A percentile compares a stretch with the other conserved stretches of the same genome.
Conservation (phyloP, 306 rosid genomes). For the Prinsepia uniflora region DNA sequence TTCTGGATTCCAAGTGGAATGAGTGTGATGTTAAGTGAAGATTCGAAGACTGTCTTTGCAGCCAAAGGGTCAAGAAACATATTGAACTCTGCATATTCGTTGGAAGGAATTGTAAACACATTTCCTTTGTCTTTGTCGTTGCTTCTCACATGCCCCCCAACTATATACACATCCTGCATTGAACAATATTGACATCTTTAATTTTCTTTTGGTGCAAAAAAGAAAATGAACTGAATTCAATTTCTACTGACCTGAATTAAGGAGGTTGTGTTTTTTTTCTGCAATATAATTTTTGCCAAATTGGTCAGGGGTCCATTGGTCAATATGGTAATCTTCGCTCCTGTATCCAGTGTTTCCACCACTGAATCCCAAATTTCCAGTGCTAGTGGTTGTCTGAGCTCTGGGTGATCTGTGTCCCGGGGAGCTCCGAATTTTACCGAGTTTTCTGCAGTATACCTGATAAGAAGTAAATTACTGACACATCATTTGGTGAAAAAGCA, state of each 20-base stretch:
- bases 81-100: slow-evolving; percentile 74
- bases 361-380: slow-evolving; percentile 72
- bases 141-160: slow-evolving; percentile 71
- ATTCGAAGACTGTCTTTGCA: slow-evolving; percentile 61
- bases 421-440: slow-evolving; percentile 59
- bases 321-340: slow-evolving; percentile 64
- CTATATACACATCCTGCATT: slow-evolving; percentile 67
- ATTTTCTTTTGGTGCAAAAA: not conserved
- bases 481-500: not conserved
- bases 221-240: not conserved
- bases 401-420: slow-evolving; percentile 58
- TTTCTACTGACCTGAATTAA: slow-evolving; percentile 51
- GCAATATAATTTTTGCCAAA: slow-evolving; percentile 59
- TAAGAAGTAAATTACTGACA: not conserved
- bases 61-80: slow-evolving; percentile 86
- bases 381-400: slow-evolving; percentile 69
- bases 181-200: not conserved
- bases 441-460: slow-evolving; percentile 71
- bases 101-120: slow-evolving; percentile 65
- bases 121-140: slow-evolving; percentile 56
- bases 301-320: slow-evolving; percentile 94
- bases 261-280: slow-evolving; percentile 42
- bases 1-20: slow-evolving; percentile 67
- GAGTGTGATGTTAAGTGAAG: slow-evolving; percentile 56
- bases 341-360: slow-evolving; percentile 44